Conservation (phyloP, 1,284 basidiomycete genomes). For the Nidula niveotomentosa region DNA sequence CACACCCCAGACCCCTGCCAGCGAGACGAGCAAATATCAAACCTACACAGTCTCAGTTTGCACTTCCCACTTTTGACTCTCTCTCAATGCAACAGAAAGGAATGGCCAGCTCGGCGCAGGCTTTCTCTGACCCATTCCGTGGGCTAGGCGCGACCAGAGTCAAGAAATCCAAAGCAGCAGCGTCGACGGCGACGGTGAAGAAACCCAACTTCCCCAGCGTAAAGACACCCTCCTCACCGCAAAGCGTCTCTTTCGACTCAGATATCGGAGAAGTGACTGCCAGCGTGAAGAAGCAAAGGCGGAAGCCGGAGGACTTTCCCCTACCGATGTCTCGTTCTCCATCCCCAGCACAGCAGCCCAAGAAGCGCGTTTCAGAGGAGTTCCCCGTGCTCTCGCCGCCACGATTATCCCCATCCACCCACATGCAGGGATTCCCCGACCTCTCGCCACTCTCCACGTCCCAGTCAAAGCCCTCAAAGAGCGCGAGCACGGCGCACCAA, state of each 20-base stretch:
- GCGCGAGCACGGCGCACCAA: not conserved
- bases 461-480: not conserved
- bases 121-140: too few relatives aligned
- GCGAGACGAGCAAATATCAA: too few relatives aligned
- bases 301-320: not conserved
- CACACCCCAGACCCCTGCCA: too few relatives aligned
- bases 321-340: not conserved
- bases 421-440: not conserved
- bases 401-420: not conserved
- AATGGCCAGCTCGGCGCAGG: too few relatives aligned
- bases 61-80: too few relatives aligned
- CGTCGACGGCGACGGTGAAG: too few relatives aligned
- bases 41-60: too few relatives aligned
- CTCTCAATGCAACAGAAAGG: too few relatives aligned
- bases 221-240: not conserved
- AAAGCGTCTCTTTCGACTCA: not conserved
- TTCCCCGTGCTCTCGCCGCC: not conserved
- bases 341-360: not conserved
- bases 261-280: constrained; percentile 2
- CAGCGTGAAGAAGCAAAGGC: too few relatives aligned
- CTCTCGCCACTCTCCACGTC: not conserved
- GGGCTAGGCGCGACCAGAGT: too few relatives aligned
- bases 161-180: too few relatives aligned
- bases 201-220: too few relatives aligned
- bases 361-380: constrained; percentile 1